phyloP scores from a whole-genome alignment of 192 early-diverging fungal species.

The Chytriomyces sp. region DNA sequence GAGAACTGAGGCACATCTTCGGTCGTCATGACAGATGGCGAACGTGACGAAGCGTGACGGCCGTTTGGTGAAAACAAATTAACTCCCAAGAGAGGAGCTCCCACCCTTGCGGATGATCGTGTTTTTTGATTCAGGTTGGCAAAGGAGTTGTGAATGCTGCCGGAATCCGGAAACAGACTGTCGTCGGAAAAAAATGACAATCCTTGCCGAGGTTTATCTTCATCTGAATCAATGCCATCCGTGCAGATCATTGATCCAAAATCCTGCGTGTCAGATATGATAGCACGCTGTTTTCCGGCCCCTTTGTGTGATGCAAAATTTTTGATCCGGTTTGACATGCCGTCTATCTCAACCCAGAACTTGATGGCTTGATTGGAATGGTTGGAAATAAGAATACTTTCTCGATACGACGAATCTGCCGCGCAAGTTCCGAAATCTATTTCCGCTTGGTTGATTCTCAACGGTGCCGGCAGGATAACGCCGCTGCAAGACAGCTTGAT shows the following conservation, averaged over 20 bases:
- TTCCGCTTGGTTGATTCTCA: constrained; percentile 4
- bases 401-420: constrained; percentile 15
- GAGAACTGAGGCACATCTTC: background rate
- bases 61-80: background rate
- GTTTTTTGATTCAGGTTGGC: background rate
- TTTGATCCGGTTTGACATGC: constrained; percentile 2
- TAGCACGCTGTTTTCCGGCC: background rate
- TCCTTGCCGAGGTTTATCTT: background rate
- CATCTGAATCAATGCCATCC: constrained; percentile 38
- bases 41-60: background rate
- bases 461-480: constrained; percentile 10
- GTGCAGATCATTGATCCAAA: constrained; percentile 34
- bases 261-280: background rate
- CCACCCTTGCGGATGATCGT: background rate
- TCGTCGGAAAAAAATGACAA: background rate
- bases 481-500: constrained; percentile 24
- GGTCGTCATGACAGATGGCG: background rate
- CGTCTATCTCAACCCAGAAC: constrained; percentile 25
- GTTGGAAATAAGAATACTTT: constrained; percentile 18
- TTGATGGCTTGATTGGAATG: constrained; percentile 29
- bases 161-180: background rate
- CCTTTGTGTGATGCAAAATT: background rate
- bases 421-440: constrained; percentile 37
- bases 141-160: background rate
- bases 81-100: background rate